Percentiles rank a stretch among this genome's conserved stretches.
Conservation (phyloP, 495 filamentous ascomycete genomes). For the Hypoxylon rickii region DNA sequence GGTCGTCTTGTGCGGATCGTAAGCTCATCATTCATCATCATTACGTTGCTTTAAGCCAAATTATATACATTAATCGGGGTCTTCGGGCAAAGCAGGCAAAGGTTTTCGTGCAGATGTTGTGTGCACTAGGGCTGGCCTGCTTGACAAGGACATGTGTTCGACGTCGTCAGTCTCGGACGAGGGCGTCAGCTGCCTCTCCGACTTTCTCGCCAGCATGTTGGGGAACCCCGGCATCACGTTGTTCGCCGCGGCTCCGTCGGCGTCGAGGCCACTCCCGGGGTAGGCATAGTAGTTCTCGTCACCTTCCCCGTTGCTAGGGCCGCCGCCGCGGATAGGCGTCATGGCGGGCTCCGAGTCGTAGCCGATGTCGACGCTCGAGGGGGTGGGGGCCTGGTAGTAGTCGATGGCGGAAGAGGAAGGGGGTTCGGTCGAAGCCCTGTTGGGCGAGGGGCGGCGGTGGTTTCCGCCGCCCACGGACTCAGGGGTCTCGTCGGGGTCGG, state of each 20-base stretch:
- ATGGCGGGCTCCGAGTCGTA: conserved; percentile 39
- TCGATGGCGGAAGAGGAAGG: conserved; percentile 4
- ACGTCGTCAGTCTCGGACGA: conserved; percentile 36
- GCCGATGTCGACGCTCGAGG: conserved; percentile 30
- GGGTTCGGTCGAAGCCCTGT: conserved; percentile 20
- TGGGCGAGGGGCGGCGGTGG: conserved; percentile 15
- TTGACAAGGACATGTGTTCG: conserved; percentile 28
- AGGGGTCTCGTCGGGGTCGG: neutral
- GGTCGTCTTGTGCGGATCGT: conserved; percentile 9
- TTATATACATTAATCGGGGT: conserved; percentile 36
- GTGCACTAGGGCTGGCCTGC: conserved; percentile 33
- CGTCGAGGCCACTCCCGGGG: conserved; percentile 3
- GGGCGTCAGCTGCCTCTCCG: conserved; percentile 43
- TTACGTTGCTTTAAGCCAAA: conserved; percentile 3
- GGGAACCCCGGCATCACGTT: conserved; percentile 12
- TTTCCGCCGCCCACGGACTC: neutral
- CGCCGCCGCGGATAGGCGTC: conserved; percentile 9
- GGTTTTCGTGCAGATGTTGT: conserved; percentile 46
- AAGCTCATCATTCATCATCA: conserved; percentile 30
- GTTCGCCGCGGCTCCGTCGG: conserved; percentile 5
- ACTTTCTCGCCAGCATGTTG: conserved; percentile 27
- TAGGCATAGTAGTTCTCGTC: conserved; percentile 28
- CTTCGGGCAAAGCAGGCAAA: conserved; percentile 56
- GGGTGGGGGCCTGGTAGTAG: conserved; percentile 31
- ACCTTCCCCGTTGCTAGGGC: neutral